Evolutionary conservation across 257 asterid genomes (phyloP).

Genomic region (Craterostigma plantagineum): DNA sequence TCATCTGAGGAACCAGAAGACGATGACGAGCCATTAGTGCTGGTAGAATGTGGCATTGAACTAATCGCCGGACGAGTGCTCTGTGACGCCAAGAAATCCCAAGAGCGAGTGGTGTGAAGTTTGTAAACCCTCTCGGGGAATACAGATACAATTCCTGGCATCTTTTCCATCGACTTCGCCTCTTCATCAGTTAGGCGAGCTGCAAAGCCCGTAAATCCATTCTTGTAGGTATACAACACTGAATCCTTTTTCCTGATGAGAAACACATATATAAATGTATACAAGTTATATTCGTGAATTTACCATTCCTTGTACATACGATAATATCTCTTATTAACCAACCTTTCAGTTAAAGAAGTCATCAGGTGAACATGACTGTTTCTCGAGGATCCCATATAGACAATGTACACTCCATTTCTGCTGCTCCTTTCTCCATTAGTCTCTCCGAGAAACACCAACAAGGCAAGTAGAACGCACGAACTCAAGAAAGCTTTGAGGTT

Average conservation of each 20-base stretch:
- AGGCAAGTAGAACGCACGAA: not conserved
- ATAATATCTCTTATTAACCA: not conserved
- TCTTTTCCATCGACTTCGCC: slow-evolving; percentile 29
- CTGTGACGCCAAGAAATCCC: slow-evolving; percentile 69
- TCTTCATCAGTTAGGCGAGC: slow-evolving; percentile 51
- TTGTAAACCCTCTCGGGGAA: slow-evolving; percentile 54
- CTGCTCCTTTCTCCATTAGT: not conserved
- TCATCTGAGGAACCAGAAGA: slow-evolving; percentile 18
- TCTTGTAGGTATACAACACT: slow-evolving; percentile 36
- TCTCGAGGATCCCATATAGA: slow-evolving; percentile 63
- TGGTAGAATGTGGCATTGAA: not conserved
- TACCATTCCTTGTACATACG: not conserved
- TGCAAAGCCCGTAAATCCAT: slow-evolving; percentile 64
- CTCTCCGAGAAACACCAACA: not conserved
- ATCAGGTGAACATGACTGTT: slow-evolving; percentile 30
- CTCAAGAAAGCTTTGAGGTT: not conserved
- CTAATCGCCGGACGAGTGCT: slow-evolving; percentile 18
- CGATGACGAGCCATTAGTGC: slow-evolving; percentile 2
- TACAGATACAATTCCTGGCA: slow-evolving; percentile 67
- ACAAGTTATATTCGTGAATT: not conserved
- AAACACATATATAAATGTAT: not conserved
- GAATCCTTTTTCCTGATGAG: slow-evolving; percentile 32
- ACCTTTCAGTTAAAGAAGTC: slow-evolving; percentile 37
- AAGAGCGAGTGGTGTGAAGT: slow-evolving; percentile 86
- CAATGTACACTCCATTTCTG: slow-evolving; percentile 42